phyloP scores from a whole-genome alignment of 495 filamentous ascomycete genomes.

The Podospora pseudocomata region DNA sequence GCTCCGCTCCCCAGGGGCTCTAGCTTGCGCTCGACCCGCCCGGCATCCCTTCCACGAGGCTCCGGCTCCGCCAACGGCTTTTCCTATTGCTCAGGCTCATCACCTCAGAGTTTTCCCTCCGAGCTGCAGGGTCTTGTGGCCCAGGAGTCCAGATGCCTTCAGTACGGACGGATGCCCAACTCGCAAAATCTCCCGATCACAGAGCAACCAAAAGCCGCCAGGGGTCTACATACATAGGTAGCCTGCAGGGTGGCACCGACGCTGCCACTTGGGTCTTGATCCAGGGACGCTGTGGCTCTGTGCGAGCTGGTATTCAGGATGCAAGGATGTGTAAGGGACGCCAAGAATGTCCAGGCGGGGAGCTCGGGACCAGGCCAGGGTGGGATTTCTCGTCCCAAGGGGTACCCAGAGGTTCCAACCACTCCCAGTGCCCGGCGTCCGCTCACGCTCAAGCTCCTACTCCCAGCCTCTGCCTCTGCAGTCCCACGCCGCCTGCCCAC shows the following conservation, averaged over 20 bases:
- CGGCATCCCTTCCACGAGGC: not conserved
- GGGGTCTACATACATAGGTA: not conserved
- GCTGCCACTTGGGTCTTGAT: slow-evolving; percentile 5
- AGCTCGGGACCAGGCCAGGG: slow-evolving; percentile 20
- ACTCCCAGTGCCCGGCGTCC: not conserved
- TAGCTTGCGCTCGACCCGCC: not conserved
- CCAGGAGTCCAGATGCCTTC: too few species aligned
- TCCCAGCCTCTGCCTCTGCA: slow-evolving; percentile 5
- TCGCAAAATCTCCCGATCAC: not conserved
- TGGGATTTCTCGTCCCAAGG: slow-evolving; percentile 23
- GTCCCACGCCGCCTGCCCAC: slow-evolving; percentile 10
- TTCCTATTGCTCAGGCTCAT: not conserved
- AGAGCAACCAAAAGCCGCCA: not conserved
- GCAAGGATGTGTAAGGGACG: not conserved
- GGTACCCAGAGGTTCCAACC: slow-evolving; percentile 4
- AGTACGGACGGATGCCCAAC: not conserved
- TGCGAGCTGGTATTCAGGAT: not conserved
- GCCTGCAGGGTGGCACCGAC: not conserved
- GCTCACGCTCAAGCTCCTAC: slow-evolving; percentile 7
- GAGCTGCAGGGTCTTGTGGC: not conserved
- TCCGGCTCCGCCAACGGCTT: not conserved
- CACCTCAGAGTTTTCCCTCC: not conserved
- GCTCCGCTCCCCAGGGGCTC: not conserved
- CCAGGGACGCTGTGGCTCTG: slow-evolving; percentile 7
- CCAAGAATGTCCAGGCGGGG: slow-evolving; percentile 21